These are phyloP conservation scores for Sarcodon aspratus DNA, from an alignment of 768 basidiomycete genomes.

Conservation along the genomic window DNA sequence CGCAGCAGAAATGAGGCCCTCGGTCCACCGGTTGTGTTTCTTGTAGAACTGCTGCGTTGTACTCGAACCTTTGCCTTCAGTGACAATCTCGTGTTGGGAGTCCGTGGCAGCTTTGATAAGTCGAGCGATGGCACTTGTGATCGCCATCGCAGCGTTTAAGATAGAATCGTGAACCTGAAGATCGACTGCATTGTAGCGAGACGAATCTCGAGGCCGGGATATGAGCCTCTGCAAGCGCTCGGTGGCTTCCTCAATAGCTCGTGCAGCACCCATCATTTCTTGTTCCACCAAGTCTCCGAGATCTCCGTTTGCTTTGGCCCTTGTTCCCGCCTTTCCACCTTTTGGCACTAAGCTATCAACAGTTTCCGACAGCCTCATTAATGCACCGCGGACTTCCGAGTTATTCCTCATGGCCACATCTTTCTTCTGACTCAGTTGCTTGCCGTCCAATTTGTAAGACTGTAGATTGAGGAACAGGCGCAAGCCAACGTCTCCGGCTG, in stretches of 20 bases:
- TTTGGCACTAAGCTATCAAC: constrained; percentile 84
- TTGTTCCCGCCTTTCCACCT: constrained; percentile 53
- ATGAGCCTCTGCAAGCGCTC: constrained; percentile 85
- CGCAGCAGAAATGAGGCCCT: constrained; percentile 96
- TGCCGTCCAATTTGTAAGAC: constrained; percentile 84
- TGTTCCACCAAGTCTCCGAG: constrained; percentile 94
- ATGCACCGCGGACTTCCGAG: constrained; percentile 69
- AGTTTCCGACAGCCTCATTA: constrained; percentile 77
- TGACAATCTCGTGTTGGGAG: constrained; percentile 96
- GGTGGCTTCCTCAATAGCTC: constrained; percentile 90
- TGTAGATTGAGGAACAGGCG: constrained; percentile 93
- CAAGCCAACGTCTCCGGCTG: constrained; percentile 78
- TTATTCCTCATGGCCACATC: constrained; percentile 87
- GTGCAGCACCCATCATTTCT: constrained; percentile 90
- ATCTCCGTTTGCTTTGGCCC: constrained; percentile 79
- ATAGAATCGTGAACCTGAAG: constrained; percentile 98
- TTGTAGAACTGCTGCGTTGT: constrained; percentile 97
- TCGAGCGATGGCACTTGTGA: constrained; percentile 89
- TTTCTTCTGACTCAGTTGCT: constrained; percentile 57
- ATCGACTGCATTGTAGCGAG: constrained; percentile 84
- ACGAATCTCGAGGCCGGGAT: constrained; percentile 77
- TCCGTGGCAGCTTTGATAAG: constrained; percentile 96
- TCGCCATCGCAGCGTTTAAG: constrained; percentile 84
- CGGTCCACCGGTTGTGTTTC: constrained; percentile 99
- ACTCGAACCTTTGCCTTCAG: constrained; percentile 88